Conservation (phyloP, 768 basidiomycete genomes). For the Piloderma croceum region DNA sequence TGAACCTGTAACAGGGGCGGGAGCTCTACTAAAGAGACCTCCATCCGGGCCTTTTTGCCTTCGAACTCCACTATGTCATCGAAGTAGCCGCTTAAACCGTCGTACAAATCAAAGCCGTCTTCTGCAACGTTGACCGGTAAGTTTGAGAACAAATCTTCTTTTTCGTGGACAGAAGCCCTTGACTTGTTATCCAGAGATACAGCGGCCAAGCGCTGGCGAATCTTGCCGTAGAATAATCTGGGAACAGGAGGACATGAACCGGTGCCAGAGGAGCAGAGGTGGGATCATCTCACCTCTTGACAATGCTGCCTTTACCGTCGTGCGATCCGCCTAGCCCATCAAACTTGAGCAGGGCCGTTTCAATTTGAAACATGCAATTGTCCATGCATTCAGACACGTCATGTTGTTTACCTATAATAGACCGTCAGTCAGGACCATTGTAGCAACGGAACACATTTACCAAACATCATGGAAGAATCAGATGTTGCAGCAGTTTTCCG, state of each 20-base stretch:
- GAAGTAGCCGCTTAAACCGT: conserved; percentile 88
- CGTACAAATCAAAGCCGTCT: conserved; percentile 87
- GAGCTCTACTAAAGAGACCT: conserved; percentile 76
- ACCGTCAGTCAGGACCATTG: conserved; percentile 6
- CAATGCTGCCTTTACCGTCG: conserved; percentile 65
- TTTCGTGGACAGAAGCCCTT: conserved; percentile 64
- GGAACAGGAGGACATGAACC: not conserved
- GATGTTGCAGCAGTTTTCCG: conserved; percentile 46
- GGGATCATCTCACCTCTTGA: conserved; percentile 58
- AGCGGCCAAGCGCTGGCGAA: conserved; percentile 48
- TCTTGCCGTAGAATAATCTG: conserved; percentile 82
- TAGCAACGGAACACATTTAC: not conserved
- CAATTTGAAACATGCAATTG: conserved; percentile 98
- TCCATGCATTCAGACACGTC: conserved; percentile 99
- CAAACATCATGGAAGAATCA: conserved; percentile 79
- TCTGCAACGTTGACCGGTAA: conserved; percentile 90
- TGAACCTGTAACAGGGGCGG: conserved; percentile 94
- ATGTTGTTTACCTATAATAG: conserved; percentile 76
- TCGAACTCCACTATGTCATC: conserved; percentile 85
- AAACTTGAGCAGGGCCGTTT: conserved; percentile 82
- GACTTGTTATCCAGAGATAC: conserved; percentile 28
- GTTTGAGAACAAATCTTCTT: conserved; percentile 90
- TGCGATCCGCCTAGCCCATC: conserved; percentile 40
- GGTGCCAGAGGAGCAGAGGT: not conserved
- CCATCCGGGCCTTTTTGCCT: conserved; percentile 82